phyloP scores from a whole-genome alignment of 345 rosid species.

The Aquilaria yunnanensis region DNA sequence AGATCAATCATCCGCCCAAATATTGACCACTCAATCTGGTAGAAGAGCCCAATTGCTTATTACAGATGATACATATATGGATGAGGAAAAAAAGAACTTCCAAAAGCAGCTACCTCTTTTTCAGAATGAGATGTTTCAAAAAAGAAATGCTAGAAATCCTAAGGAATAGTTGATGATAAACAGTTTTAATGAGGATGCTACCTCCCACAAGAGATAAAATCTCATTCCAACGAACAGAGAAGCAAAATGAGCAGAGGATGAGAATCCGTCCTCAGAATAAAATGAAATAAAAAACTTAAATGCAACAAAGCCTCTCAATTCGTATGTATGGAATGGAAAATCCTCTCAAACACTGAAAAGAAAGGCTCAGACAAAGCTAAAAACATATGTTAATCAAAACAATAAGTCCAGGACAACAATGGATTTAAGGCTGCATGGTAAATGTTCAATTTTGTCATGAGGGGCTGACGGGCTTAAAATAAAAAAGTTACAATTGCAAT shows the following conservation, averaged over 20 bases:
- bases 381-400: neutral
- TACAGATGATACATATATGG: too few species aligned
- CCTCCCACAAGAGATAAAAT: neutral
- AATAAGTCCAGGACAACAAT: neutral
- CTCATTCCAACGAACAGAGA: neutral
- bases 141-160: too few species aligned
- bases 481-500: too few species aligned
- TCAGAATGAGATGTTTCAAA: too few species aligned
- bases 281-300: neutral
- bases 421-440: too few species aligned
- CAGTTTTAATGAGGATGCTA: neutral
- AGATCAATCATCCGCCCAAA: conserved; percentile 48
- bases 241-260: neutral
- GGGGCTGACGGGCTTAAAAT: too few species aligned
- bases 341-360: too few species aligned
- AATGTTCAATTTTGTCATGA: too few species aligned
- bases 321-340: too few species aligned
- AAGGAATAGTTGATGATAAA: neutral
- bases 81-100: too few species aligned
- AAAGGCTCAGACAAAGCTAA: neutral
- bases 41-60: conserved; percentile 6
- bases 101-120: too few species aligned
- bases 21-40: conserved; percentile 62
- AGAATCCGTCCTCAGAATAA: neutral
- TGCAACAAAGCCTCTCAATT: too few species aligned